Base-by-base conservation (phyloP, 768 basidiomycete genomes). In the Cubamyces sp. region DNA sequence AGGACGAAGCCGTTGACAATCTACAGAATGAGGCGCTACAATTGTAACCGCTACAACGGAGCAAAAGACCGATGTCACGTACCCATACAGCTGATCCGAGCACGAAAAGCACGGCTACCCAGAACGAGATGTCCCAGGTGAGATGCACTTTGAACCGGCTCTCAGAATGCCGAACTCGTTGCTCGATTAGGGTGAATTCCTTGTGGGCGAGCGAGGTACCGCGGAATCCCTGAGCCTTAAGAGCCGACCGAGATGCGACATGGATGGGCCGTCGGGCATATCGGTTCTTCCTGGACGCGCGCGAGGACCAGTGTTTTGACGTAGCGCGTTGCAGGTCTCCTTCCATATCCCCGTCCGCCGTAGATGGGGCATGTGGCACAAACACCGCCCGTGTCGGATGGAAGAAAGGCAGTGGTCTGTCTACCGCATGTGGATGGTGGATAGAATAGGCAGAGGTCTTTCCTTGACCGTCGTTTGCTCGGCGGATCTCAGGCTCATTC, bases 1-100 rank as follows among this genome's bases (percentile, higher is more conserved):
- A 79, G 76, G 46, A 79, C 67, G 64, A 84, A 85, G 14, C 84
- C 84, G 66, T 87, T 86, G 51, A 84, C 71, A 14, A 85, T 81
- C 84, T 85, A 81, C 7, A 81, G 28, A 23, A 50, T n/a, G 4
- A 30, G 28, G 28, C 28, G 28, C 3, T 30, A 30, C 28, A 8
- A 3, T 30, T 30, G 28, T 30, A 3, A 30, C 28, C 3, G 8
- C 28, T 30, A 14, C 7, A 3, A 2, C n/a, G 25, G 14, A 48
- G 18, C 18, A 40, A 37, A 21, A 40, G 3, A 81, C 1, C 28
- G 47, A 34, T 50, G 51, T 18, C 42, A 64, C 68, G 12, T 42
- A 69, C 68, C 68, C 68, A 72, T 23, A 61, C 60, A 8, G 61
- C 47, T 3, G 68, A 68, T 2, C 68, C 71, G 18, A 68, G 56